Base-by-base conservation (phyloP, 164 flowering plant genomes). In the Hamamelis virginiana region DNA sequence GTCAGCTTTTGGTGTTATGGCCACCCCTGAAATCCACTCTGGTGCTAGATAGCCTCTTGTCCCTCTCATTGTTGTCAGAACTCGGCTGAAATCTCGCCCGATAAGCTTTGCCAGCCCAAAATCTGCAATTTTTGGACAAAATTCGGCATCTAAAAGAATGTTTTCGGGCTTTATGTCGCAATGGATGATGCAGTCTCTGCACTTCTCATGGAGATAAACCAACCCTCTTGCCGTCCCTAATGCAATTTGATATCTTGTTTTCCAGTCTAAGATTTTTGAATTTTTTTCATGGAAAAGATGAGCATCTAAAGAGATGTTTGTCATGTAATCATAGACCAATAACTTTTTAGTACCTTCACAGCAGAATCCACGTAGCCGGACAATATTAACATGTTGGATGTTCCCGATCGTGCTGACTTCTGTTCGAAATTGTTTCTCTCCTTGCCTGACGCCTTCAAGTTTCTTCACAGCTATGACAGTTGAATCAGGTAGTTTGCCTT, bases 321-420 rank as follows among this genome's bases (percentile, higher is more conserved):
- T 84, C 90, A 85, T 83, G 72, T 81, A 87, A 27, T 83, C 89
- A 61, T 84, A 88, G 6, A 88, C 86, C 67, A 88, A 66, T 73
- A 81, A 60, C 64, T 78, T 82, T 28, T 74, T 75, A 19, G 69
- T 58, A 52, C 80, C 78, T 69, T 85, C 86, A 1, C 81, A 76
- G 75, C 89, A 87, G 44, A 84, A 85, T 13, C 91, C 91, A 13
- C 80, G 80, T 33, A 87, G 79, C 9, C 86, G 80, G 28, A 85
- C 80, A 14, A 85, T 83, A 76, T 87, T 85, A 6, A 82, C 80
- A 66, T 85, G 89, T 27, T 84, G 93, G 69, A 87, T 77, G 27
- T 76, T 85, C 59, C 94, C 94, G 12, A 89, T 87, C 1, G 92
- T 86, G 80, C 82, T 82, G n/a, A 89, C 94, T 67, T 89, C 92